A percentile compares a stretch with the other conserved stretches of the same genome.
Evolutionary conservation across 148 eudicot genomes (phyloP).

Genomic region (Selenicereus undatus): DNA sequence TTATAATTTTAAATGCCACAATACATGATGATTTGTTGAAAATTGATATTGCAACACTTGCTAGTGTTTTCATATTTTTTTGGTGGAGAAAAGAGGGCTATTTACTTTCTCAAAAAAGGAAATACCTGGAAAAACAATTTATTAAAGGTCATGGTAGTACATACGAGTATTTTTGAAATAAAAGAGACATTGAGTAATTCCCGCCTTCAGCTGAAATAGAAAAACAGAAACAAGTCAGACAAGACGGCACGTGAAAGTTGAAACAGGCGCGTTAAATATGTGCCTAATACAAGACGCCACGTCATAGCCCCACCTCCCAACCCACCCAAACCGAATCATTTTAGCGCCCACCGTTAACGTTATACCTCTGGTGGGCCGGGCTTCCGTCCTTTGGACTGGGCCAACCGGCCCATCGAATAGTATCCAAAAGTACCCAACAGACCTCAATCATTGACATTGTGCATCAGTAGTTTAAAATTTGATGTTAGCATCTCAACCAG

Average conservation of each 20-base stretch:
- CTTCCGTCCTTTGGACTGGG: background rate
- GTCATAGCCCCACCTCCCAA: background rate
- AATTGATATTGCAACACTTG: too few species aligned
- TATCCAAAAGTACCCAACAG: background rate
- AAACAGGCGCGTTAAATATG: constrained; percentile 2
- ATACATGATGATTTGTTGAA: too few species aligned
- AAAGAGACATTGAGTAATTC: background rate
- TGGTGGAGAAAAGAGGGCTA: too few species aligned
- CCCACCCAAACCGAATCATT: constrained; percentile 10
- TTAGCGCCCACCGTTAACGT: background rate
- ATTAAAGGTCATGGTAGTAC: too few species aligned
- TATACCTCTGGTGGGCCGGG: background rate
- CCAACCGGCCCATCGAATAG: background rate
- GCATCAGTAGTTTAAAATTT: too few species aligned
- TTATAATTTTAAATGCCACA: too few species aligned
- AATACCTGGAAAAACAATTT: background rate
- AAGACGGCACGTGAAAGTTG: constrained; percentile 6
- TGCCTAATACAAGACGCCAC: constrained; percentile 10
- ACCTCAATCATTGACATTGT: background rate
- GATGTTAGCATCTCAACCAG: too few species aligned
- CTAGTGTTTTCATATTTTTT: too few species aligned
- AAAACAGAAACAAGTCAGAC: background rate
- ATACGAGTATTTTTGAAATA: background rate
- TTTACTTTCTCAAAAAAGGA: too few species aligned
- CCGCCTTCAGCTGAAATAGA: constrained; percentile 3